A percentile compares a stretch with the other conserved stretches of the same genome.
Conservation (phyloP, 2,329 filamentous ascomycete genomes). For the Camillea tinctor region DNA sequence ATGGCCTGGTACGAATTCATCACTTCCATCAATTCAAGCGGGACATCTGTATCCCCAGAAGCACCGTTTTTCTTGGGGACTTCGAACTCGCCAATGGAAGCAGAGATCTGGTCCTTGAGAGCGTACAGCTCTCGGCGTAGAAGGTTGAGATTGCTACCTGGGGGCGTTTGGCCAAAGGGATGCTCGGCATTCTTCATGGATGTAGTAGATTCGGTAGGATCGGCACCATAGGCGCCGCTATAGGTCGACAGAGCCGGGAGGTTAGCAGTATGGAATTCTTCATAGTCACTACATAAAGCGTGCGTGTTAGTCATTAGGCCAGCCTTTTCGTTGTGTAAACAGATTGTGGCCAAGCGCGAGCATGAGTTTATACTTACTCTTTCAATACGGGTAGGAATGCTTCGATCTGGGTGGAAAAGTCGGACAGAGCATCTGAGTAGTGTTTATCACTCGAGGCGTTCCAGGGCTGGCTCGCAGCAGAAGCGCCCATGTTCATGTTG, state of each 20-base stretch:
- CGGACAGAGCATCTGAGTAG: slow-evolving; percentile 5
- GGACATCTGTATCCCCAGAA: not conserved
- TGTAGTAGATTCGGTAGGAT: not conserved
- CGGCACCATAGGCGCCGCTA: not conserved
- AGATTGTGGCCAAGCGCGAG: too few relatives aligned
- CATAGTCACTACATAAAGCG: slow-evolving; percentile 21
- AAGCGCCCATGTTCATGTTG: not conserved
- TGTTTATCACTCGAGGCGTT: not conserved
- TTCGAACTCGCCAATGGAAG: slow-evolving; percentile 16
- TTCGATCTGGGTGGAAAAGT: slow-evolving; percentile 16
- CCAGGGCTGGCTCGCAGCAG: not conserved
- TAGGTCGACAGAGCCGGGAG: not conserved
- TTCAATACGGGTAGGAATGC: slow-evolving; percentile 20
- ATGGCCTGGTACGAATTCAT: slow-evolving; percentile 13
- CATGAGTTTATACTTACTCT: slow-evolving; percentile 11
- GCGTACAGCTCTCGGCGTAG: slow-evolving; percentile 23
- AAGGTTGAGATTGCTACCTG: slow-evolving; percentile 7
- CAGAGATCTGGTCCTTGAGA: slow-evolving; percentile 24
- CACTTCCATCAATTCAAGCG: not conserved
- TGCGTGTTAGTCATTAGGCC: slow-evolving; percentile 1
- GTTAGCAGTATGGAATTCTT: slow-evolving; percentile 15
- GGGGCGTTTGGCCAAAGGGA: not conserved
- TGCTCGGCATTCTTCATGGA: not conserved
- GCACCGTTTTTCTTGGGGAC: slow-evolving; percentile 1
- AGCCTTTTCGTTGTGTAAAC: not conserved